Evolutionary conservation across 306 rosid species (phyloP), one percentile per base, ranked within the genome.

Genomic region (Dryas alaskensis): DNA sequence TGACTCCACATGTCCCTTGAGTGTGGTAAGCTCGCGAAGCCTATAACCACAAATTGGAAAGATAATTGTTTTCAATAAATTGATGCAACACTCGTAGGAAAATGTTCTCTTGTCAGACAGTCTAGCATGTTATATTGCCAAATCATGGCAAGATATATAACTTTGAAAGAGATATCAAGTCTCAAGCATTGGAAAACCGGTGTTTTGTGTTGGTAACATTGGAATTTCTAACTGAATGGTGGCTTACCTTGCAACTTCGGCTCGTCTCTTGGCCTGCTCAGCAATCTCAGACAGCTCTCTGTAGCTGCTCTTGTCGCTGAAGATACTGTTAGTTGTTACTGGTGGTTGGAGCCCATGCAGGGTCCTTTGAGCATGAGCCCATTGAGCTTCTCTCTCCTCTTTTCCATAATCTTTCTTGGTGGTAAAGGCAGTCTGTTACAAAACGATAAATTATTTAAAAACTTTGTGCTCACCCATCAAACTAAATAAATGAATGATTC

Each of bases 341-440:
- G 98, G 95, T 47, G 99, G 93, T 79, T 94, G 96, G 81, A 94
- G 97, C 14, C 99, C 99, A 63, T 94, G 99, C 22, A 94, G 77
- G 47, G 99, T 94, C 80, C 99, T 89, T 77, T 94, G 99, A 81
- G 99, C 99, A 83, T 27, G 93, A 67, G 99, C 99, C 99, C 99
- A 94, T 48, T 94, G 99, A 79, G 99, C 99, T 79, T 94, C 99
- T 78, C 99, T 90, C 73, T 94, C 95, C 51, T 79, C 99, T 44
- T 84, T 94, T 27, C 99, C 99, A 39, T 89, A 94, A 76, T 94
- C 93, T 89, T 94, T 94, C 97, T 94, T 94, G 81, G 99, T 89
- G 80, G 99, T 94, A 86, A 94, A 94, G 73, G 99, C 99, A 78
- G 99, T 94, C 99, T 94, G 81, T 73, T 75, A 46, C 72, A 60